A percentile compares a stretch with the other conserved stretches of the same genome.
Conservation (phyloP, 129 eudicot genomes). For the Tagetes erecta region DNA sequence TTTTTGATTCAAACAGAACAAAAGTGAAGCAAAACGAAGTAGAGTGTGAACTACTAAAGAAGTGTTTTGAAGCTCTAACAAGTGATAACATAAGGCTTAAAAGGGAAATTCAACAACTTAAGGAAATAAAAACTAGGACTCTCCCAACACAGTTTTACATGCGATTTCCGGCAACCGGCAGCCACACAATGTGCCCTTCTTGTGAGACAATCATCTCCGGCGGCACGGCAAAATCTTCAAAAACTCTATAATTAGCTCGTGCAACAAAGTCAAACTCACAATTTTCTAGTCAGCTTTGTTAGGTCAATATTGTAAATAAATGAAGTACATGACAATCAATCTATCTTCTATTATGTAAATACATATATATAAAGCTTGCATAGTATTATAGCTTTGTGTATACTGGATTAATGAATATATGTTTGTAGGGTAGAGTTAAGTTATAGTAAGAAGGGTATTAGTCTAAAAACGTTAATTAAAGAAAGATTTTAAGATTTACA, state of each 20-base stretch:
- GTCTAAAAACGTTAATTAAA: no score
- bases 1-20: constrained; percentile 32
- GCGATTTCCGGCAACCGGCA: constrained; percentile 43
- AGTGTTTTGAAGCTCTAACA: constrained; percentile 42
- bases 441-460: no score
- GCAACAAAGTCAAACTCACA: constrained; percentile 37
- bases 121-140: constrained; percentile 19
- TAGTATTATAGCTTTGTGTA: no score
- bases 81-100: constrained; percentile 47
- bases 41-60: constrained; percentile 48
- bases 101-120: constrained; percentile 49
- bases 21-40: constrained; percentile 66
- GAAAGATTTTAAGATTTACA: no score
- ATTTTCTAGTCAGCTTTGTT: constrained; percentile 28
- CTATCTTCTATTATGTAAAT: not conserved
- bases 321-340: not conserved
- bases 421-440: no score
- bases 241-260: constrained; percentile 5
- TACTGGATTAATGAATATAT: no score
- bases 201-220: constrained; percentile 39
- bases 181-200: constrained; percentile 49
- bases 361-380: not conserved
- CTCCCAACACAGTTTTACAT: constrained; percentile 18
- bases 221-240: not conserved
- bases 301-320: not conserved